Percentiles rank a stretch among this genome's conserved stretches.
phyloP scores from a whole-genome alignment of 306 rosid genomes.

The Dalbergia oliveri region DNA sequence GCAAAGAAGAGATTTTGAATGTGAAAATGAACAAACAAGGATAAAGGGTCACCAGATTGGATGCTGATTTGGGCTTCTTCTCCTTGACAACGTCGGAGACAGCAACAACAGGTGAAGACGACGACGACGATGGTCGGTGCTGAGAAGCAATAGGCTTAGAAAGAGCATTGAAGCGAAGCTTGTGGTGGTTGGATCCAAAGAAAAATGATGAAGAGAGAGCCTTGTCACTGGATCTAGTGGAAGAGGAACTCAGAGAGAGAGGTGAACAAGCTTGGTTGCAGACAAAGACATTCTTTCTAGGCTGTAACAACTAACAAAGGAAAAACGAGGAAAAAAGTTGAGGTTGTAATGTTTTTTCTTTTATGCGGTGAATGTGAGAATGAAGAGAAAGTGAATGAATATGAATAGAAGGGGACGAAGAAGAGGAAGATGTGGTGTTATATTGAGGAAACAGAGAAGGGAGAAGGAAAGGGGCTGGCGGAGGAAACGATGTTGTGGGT shows the following conservation, averaged over 20 bases:
- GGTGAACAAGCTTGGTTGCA: constrained; percentile 64
- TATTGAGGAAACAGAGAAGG: not conserved
- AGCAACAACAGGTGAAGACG: constrained; percentile 56
- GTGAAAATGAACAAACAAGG: not conserved
- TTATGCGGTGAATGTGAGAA: not conserved
- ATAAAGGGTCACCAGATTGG: constrained; percentile 62
- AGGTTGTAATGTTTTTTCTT: not conserved
- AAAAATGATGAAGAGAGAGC: constrained; percentile 67
- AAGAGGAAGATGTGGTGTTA: constrained; percentile 8
- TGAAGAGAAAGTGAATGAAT: not conserved
- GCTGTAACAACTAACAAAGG: not conserved
- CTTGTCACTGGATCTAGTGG: constrained; percentile 82
- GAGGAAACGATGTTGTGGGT: constrained; percentile 67
- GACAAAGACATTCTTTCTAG: constrained; percentile 69
- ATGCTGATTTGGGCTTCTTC: constrained; percentile 59
- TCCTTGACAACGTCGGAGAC: constrained; percentile 76
- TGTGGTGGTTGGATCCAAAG: constrained; percentile 72
- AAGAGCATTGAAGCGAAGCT: constrained; percentile 59
- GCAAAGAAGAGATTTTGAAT: constrained; percentile 6
- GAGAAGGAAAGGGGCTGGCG: constrained; percentile 51
- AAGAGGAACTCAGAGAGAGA: constrained; percentile 57
- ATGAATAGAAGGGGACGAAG: constrained; percentile 10
- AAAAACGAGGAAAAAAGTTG: not conserved
- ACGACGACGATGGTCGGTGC: constrained; percentile 40
- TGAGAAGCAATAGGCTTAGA: constrained; percentile 41